Conservation (phyloP, 108 stramenopile species). For the Cyclotella atomus region DNA sequence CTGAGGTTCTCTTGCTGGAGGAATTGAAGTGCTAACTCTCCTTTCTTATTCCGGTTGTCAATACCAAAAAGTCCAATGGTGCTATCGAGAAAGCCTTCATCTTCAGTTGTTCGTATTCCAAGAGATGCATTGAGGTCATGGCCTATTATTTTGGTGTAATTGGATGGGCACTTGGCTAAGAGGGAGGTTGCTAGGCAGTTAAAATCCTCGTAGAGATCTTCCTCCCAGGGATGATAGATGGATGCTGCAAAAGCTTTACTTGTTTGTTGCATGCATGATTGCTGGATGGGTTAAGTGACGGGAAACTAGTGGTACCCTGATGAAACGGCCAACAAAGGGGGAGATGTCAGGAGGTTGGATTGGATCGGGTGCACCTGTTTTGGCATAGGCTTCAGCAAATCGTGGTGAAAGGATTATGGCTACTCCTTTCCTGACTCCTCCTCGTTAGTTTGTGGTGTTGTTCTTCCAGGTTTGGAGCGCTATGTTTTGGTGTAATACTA, state of each 20-base stretch:
- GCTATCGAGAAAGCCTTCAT: background rate
- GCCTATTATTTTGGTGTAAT: background rate
- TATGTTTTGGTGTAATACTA: background rate
- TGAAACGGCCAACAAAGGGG: background rate
- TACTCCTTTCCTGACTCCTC: background rate
- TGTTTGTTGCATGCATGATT: background rate
- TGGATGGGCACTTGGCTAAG: background rate
- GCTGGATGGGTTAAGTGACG: too few relatives aligned
- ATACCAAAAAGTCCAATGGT: background rate
- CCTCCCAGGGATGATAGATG: background rate
- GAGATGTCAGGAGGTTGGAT: background rate
- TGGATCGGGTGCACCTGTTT: background rate
- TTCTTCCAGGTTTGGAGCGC: background rate
- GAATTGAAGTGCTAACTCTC: background rate
- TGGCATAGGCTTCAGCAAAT: background rate
- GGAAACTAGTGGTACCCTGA: background rate
- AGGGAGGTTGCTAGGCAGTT: background rate
- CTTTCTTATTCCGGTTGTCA: background rate
- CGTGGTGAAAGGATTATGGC: background rate
- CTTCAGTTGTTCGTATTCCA: background rate
- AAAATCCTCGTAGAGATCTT: background rate
- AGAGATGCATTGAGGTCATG: constrained; percentile 1
- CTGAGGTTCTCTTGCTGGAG: background rate
- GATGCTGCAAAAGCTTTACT: background rate
- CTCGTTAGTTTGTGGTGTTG: background rate